Percentiles rank a stretch among this genome's conserved stretches.
Evolutionary conservation across 306 rosid species (phyloP).

Genomic region (Trichosanthes truncata): DNA sequence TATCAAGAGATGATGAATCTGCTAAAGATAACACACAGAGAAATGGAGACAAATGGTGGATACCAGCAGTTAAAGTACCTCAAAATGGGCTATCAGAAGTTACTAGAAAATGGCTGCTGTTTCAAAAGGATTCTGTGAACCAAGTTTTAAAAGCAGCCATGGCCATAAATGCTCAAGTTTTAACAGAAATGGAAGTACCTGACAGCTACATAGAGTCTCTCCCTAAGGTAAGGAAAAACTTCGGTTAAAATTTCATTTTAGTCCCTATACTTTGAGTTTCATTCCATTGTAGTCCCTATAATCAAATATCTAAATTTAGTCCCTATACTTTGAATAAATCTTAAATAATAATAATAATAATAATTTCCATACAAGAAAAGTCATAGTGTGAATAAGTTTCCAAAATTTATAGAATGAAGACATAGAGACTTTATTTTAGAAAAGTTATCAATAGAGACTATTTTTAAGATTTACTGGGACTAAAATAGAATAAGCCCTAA

Average conservation of each 20-base stretch:
- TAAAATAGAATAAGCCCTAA: too few relatives aligned
- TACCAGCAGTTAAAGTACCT: constrained; percentile 64
- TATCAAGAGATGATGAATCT: constrained; percentile 32
- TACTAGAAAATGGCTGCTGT: constrained; percentile 50
- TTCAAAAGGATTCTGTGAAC: constrained; percentile 57
- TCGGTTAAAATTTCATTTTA: not conserved
- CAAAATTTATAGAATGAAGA: too few relatives aligned
- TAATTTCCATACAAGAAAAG: too few relatives aligned
- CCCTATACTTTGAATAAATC: too few relatives aligned
- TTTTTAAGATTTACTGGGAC: too few relatives aligned
- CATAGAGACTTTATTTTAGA: too few relatives aligned
- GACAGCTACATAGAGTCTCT: constrained; percentile 84
- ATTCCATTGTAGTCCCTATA: not conserved
- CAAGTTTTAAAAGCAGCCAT: constrained; percentile 91
- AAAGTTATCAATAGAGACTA: too few relatives aligned
- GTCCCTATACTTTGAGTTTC: not conserved
- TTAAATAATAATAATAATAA: too few relatives aligned
- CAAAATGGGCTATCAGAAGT: constrained; percentile 58
- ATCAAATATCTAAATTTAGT: too few relatives aligned
- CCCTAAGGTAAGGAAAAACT: constrained; percentile 52
- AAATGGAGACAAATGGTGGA: constrained; percentile 84
- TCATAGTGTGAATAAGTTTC: too few relatives aligned
- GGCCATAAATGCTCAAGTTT: constrained; percentile 87
- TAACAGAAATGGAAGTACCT: constrained; percentile 73
- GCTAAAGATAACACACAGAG: constrained; percentile 29